Evolutionary conservation across 1,284 basidiomycete genomes (phyloP), one percentile per base, ranked within the genome.

Genomic region (Marasmius fiardii): DNA sequence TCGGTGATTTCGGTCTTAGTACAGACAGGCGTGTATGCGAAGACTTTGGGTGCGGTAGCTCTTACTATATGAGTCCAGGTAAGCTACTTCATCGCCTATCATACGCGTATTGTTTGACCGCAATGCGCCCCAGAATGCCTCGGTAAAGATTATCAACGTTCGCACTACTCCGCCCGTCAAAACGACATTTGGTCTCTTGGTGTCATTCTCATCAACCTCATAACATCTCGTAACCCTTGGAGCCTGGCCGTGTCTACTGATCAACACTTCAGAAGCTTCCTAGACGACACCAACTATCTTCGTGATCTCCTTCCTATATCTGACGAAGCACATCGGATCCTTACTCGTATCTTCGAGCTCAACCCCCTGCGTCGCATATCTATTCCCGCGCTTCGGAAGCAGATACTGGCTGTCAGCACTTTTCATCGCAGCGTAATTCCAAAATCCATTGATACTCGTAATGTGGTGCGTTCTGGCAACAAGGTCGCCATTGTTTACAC

Each of bases 141-240:
- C 28, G 54, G 56, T 5, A 60, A 56, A 35, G 59, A 60, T 28
- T 56, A 50, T 11, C 23, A 63, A 28, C 51, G 55, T 26, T 28
- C 43, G 18, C 12, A 60, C 48, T 57, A 62, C 50, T 61, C 58
- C 16, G 45, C 56, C 4, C 35, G 44, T 39, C 41, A 47, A 28
- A 61, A 59, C 48, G 89, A 92, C 67, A 74, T 90, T 54, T 92
- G 89, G 89, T 81, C 88, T 3, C 77, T 92, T 57, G 85, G 85
- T 23, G 80, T 88, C 61, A 68, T 72, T 58, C 77, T 88, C 53
- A 78, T 86, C 70, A 89, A 88, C 71, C 74, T 90, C 54, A 78
- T 85, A 41, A 85, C 82, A 59, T 83, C 83, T 4, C 81, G 85
- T 45, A 86, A 86, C 64, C 88, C 87, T 5, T 90, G 88, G 88